A percentile compares a stretch with the other conserved stretches of the same genome.
Evolutionary conservation across 2,329 filamentous ascomycete species (phyloP).

Genomic region (Aspergillus cejpii): DNA sequence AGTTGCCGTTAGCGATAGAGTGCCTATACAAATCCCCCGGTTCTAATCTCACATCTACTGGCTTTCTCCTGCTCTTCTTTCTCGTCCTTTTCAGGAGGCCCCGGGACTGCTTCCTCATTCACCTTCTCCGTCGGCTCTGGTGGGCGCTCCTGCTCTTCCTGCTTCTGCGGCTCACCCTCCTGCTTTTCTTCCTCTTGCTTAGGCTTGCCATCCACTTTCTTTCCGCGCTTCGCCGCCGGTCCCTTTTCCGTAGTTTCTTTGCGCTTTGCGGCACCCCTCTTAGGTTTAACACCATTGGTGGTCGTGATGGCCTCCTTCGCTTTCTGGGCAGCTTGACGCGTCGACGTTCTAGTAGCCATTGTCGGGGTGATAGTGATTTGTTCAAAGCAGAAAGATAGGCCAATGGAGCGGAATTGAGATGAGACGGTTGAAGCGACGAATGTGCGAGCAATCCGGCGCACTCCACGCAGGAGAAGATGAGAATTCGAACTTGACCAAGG

Average conservation of each 20-base stretch:
- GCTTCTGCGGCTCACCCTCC: slow-evolving; percentile 6
- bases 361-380: slow-evolving; percentile 1
- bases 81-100: slow-evolving; percentile 11
- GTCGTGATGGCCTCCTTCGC: slow-evolving; percentile 38
- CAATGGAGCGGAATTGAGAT: slow-evolving; percentile 1
- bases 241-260: slow-evolving; percentile 29
- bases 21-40: background rate
- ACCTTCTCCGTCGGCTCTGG: slow-evolving; percentile 12
- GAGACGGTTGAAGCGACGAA: slow-evolving; percentile 1
- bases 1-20: background rate
- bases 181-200: slow-evolving; percentile 10
- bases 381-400: background rate
- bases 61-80: slow-evolving; percentile 1
- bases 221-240: slow-evolving; percentile 35
- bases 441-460: background rate
- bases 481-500: background rate
- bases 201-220: slow-evolving; percentile 23
- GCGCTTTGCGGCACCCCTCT: slow-evolving; percentile 33
- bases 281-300: slow-evolving; percentile 26
- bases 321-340: slow-evolving; percentile 40
- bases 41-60: background rate
- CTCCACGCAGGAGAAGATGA: background rate
- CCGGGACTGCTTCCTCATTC: slow-evolving; percentile 15
- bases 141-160: slow-evolving; percentile 4
- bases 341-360: slow-evolving; percentile 36